Evolutionary conservation across 306 rosid species (phyloP).

Genomic region (Begonia fuchsioides): DNA sequence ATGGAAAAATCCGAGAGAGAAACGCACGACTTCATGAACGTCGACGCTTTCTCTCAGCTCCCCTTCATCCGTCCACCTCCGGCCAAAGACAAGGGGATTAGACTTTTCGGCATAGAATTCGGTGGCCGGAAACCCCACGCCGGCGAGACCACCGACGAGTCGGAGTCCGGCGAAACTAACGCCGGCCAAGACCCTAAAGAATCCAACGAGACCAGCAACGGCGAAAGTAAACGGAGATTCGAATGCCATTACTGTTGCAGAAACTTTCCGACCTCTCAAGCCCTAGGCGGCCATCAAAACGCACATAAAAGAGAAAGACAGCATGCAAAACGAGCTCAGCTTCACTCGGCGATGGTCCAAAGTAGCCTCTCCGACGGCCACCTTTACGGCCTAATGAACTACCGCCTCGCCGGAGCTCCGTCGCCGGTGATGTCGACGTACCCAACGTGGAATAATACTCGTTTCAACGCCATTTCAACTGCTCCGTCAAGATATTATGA

Average conservation of each 20-base stretch:
- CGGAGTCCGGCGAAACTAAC: conserved; percentile 20
- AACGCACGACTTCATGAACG: conserved; percentile 88
- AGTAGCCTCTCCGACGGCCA: conserved; percentile 39
- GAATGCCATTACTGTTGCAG: conserved; percentile 93
- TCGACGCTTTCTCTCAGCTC: conserved; percentile 85
- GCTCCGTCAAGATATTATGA: conserved; percentile 29
- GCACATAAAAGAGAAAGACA: conserved; percentile 89
- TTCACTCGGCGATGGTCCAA: conserved; percentile 63
- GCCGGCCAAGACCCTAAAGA: conserved; percentile 9
- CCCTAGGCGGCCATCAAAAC: conserved; percentile 92
- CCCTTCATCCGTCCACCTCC: conserved; percentile 86
- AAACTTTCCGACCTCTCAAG: conserved; percentile 90
- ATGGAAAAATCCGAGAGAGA: conserved; percentile 78
- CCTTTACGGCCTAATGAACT: conserved; percentile 55
- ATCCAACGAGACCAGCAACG: conserved; percentile 8
- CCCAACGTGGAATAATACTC: conserved; percentile 35
- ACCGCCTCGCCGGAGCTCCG: conserved; percentile 25
- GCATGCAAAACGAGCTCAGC: conserved; percentile 81
- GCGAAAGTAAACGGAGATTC: conserved; percentile 51
- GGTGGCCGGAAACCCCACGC: conserved; percentile 7
- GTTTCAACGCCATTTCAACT: conserved; percentile 3
- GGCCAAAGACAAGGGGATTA: conserved; percentile 39
- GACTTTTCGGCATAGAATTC: conserved; percentile 78
- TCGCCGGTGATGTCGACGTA: conserved; percentile 15
- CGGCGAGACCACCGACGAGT: conserved; percentile 6